These are phyloP conservation scores for Penicillium odoratum DNA, from an alignment of 495 filamentous ascomycete genomes.

Conservation along the genomic window DNA sequence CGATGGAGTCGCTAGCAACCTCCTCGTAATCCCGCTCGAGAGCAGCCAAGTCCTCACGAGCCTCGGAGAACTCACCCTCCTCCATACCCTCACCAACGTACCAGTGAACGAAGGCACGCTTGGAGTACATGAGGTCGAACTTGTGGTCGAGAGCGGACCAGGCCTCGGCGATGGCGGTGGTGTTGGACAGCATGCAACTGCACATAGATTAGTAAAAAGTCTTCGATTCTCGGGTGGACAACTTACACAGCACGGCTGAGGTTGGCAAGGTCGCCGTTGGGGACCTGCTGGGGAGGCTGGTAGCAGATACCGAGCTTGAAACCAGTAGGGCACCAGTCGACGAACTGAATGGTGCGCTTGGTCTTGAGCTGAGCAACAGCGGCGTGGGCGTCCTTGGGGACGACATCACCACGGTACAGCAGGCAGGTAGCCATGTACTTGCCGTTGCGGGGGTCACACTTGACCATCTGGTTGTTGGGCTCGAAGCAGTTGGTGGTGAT, in stretches of 20 bases:
- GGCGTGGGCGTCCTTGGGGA: slow-evolving; percentile 88
- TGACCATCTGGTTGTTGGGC: slow-evolving; percentile 95
- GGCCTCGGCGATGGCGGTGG: slow-evolving; percentile 96
- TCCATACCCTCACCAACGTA: slow-evolving; percentile 99
- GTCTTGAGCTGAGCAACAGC: slow-evolving; percentile 97
- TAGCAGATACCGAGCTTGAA: slow-evolving; percentile 99
- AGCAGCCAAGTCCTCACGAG: slow-evolving; percentile 95
- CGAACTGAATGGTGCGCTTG: slow-evolving; percentile 97
- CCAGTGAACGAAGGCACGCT: slow-evolving; percentile 99
- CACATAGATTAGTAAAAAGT: slow-evolving; percentile 22
- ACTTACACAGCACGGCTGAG: slow-evolving; percentile 97
- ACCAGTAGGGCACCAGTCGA: slow-evolving; percentile 99
- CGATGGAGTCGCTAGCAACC: slow-evolving; percentile 92
- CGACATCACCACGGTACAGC: slow-evolving; percentile 97
- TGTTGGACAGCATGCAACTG: slow-evolving; percentile 99
- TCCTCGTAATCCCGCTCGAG: slow-evolving; percentile 99
- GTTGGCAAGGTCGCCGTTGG: slow-evolving; percentile 95
- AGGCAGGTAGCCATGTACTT: slow-evolving; percentile 99
- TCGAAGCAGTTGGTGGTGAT: slow-evolving; percentile 72
- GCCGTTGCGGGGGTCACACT: slow-evolving; percentile 97
- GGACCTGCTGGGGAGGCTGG: slow-evolving; percentile 92
- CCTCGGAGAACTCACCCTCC: slow-evolving; percentile 99
- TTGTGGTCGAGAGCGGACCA: slow-evolving; percentile 97
- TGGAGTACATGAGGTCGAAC: slow-evolving; percentile 99
- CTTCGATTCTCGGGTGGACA: background rate